phyloP scores from a whole-genome alignment of 345 rosid species.

The Corchorus capsularis region DNA sequence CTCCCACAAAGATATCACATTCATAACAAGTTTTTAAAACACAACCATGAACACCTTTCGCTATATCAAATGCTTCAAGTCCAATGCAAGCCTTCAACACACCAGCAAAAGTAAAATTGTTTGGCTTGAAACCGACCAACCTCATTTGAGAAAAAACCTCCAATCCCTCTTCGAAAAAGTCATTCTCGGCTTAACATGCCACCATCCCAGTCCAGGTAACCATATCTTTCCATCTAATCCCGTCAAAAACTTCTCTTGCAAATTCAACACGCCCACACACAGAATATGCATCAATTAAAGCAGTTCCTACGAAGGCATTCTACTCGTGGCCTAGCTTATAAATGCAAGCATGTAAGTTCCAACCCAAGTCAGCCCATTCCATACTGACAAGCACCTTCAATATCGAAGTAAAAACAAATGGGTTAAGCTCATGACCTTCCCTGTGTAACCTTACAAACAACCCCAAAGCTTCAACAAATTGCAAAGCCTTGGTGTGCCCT shows the following conservation, averaged over 20 bases:
- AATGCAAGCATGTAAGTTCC: constrained; percentile 60
- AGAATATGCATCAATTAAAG: constrained; percentile 70
- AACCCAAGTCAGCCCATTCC: constrained; percentile 51
- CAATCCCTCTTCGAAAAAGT: constrained; percentile 53
- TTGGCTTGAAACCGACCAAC: constrained; percentile 60
- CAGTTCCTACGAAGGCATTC: constrained; percentile 77
- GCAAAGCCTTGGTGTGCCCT: constrained; percentile 36
- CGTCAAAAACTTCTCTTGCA: constrained; percentile 67
- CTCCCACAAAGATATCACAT: constrained; percentile 56
- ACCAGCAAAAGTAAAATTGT: constrained; percentile 57
- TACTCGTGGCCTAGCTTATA: constrained; percentile 67
- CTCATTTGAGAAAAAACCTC: constrained; percentile 58
- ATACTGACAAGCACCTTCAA: constrained; percentile 58
- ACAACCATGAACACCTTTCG: constrained; percentile 69
- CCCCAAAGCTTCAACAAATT: constrained; percentile 42
- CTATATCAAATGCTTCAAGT: constrained; percentile 44
- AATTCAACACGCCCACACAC: constrained; percentile 51
- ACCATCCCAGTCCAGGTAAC: constrained; percentile 89
- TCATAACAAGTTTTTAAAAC: constrained; percentile 59
- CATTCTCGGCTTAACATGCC: constrained; percentile 72
- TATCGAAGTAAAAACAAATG: constrained; percentile 68
- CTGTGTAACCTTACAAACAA: constrained; percentile 55
- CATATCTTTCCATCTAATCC: constrained; percentile 60
- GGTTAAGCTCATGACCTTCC: constrained; percentile 80
- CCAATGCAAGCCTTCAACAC: constrained; percentile 80